A percentile compares a stretch with the other conserved stretches of the same genome.
Evolutionary conservation across 257 asterid species (phyloP).

Genomic region (Sherardia arvensis): DNA sequence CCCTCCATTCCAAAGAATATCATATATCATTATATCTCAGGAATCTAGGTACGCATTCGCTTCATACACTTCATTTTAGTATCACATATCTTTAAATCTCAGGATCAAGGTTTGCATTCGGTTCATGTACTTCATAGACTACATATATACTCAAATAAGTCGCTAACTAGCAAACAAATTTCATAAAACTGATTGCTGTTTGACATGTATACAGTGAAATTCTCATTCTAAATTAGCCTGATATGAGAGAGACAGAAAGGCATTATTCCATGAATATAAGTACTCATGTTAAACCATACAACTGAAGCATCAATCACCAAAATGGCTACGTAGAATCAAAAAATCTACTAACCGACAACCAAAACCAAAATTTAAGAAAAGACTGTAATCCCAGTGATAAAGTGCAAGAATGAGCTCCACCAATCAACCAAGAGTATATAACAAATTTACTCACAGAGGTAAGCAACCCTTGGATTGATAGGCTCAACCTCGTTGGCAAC

Average conservation of each 20-base stretch:
- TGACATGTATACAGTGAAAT: neutral
- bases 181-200: neutral
- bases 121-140: no score
- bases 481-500: slow-evolving; percentile 98
- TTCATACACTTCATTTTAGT: neutral
- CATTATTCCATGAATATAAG: neutral
- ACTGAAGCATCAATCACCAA: neutral
- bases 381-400: neutral
- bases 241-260: neutral
- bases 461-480: slow-evolving; percentile 84
- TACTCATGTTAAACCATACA: neutral
- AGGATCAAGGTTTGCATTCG: neutral
- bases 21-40: neutral
- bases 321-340: neutral
- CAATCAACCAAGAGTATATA: neutral
- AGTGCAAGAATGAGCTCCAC: neutral
- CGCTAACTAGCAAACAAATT: neutral
- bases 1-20: neutral
- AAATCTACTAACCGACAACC: neutral
- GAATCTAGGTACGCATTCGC: neutral
- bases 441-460: slow-evolving; percentile 63
- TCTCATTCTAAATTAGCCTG: neutral
- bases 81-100: neutral
- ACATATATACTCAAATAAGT: neutral
- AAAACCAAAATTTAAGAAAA: neutral